Evolutionary conservation across 768 basidiomycete genomes (phyloP).

Genomic region (Lyophyllum atratum): DNA sequence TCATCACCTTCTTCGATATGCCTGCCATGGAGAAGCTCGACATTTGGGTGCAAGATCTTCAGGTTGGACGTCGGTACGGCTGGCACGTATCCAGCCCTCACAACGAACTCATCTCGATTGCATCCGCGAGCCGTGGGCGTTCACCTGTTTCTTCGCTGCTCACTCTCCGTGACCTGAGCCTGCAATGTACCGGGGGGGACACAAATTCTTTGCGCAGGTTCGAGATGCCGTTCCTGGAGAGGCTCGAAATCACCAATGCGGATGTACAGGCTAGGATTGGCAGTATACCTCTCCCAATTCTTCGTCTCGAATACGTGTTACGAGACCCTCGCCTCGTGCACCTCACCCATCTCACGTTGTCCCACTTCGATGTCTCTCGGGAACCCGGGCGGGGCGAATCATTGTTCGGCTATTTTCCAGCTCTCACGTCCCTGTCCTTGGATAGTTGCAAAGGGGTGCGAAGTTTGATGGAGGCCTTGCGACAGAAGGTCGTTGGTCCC

Average conservation of each 20-base stretch:
- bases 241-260: slow-evolving; percentile 44
- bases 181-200: neutral
- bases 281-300: slow-evolving; percentile 32
- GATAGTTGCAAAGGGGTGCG: slow-evolving; percentile 46
- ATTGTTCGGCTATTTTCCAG: slow-evolving; percentile 54
- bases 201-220: neutral
- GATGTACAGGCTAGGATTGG: slow-evolving; percentile 24
- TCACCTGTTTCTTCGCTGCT: neutral
- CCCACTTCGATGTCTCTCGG: slow-evolving; percentile 42
- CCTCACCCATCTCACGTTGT: slow-evolving; percentile 53
- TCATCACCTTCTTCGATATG: slow-evolving; percentile 41
- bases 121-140: neutral
- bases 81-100: neutral
- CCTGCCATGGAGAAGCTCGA: slow-evolving; percentile 22
- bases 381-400: slow-evolving; percentile 37
- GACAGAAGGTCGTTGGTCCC: slow-evolving; percentile 34
- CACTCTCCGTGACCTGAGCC: neutral
- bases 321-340: slow-evolving; percentile 55
- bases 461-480: slow-evolving; percentile 40
- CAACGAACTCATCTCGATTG: neutral
- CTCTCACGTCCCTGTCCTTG: slow-evolving; percentile 47
- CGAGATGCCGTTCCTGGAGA: slow-evolving; percentile 37
- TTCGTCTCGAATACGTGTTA: slow-evolving; percentile 53
- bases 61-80: neutral
- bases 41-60: neutral